Conservation (phyloP, 148 eudicot species). For the Vaccinium darrowii region DNA sequence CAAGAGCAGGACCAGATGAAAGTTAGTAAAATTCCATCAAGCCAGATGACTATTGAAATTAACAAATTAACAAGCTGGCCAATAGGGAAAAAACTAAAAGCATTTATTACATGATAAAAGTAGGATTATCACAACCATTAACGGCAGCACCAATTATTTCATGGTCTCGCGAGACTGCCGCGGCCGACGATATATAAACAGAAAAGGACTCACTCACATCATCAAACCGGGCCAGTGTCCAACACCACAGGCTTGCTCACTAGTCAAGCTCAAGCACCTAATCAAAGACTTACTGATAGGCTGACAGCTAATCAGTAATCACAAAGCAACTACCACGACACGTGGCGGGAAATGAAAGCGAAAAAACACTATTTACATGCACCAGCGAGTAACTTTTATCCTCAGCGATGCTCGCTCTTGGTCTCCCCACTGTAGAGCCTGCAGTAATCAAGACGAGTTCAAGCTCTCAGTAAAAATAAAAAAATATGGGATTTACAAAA, state of each 20-base stretch:
- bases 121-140: conserved; percentile 14
- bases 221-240: background rate
- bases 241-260: background rate
- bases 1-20: no score
- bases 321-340: background rate
- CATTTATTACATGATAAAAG: background rate
- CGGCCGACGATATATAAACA: background rate
- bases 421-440: conserved; percentile 84
- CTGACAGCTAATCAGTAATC: background rate
- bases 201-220: background rate
- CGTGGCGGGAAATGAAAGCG: background rate
- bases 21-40: background rate
- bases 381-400: background rate
- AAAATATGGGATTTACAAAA: no score
- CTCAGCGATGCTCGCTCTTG: conserved; percentile 51
- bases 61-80: no score
- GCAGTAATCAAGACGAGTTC: background rate
- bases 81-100: background rate
- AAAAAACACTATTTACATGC: conserved; percentile 20
- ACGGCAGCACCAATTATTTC: background rate
- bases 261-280: background rate
- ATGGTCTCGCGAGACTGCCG: no score
- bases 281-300: background rate
- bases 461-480: background rate
- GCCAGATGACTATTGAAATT: background rate